Base-by-base conservation (phyloP, 306 rosid genomes). In the Glycine tomentella region DNA sequence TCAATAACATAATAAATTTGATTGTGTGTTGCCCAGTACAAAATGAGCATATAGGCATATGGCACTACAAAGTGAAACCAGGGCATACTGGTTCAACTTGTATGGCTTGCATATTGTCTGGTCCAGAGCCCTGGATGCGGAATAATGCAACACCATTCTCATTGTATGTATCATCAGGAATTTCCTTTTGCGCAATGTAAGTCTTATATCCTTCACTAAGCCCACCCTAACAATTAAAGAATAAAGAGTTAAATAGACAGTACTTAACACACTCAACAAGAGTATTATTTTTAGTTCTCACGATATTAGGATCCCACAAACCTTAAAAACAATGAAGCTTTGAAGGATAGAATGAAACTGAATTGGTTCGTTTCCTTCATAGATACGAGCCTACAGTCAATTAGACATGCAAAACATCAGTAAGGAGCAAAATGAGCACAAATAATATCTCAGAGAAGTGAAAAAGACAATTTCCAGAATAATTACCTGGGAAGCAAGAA, bases 21-120 rank as follows among this genome's bases (percentile, higher is more conserved):
- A 68, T 67, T 74, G 75, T 52, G 38, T 25, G 31, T 25, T 53
- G 50, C 63, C 3, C 58, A 75, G 57, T 8, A 72, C 10, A 62
- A 70, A 79, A 61, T 11, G 59, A 13, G 9, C 20, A 1, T 9
- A 36, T 20, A 63, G 49, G 72, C 45, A 55, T 34, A 25, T 11
- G 67, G 10, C 52, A 38, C 66, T 57, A 57, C 45, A 53, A 55
- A 51, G 11, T 70, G 49, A 40, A 71, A 74, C 20, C 56, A 61
- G 58, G 17, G 80, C 91, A 53, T 76, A 93, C 98, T 14, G 95
- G 72, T 58, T 92, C 98, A 75, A 93, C 95, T 93, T 93, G 98
- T 79, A 93, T 90, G 17, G 98, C 97, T 88, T 93, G 98, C 98
- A 93, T 93, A 83, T 91, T 93, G 56, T 93, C 98, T 9, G 98